These are phyloP conservation scores for Naganishia friedmannii DNA, from an alignment of 768 basidiomycete species.

Conservation along the genomic window DNA sequence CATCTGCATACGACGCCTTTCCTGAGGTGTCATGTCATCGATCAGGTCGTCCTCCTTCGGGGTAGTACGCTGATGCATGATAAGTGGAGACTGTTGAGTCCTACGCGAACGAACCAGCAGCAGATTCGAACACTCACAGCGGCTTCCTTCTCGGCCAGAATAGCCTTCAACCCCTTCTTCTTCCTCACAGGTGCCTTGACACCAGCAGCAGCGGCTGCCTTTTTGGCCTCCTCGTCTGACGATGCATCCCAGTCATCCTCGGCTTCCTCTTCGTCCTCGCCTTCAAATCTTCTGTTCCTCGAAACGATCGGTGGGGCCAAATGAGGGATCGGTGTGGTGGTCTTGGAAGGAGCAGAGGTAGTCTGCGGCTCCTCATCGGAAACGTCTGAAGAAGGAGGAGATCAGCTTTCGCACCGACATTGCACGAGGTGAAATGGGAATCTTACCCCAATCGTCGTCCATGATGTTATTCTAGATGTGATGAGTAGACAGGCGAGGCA, in stretches of 20 bases:
- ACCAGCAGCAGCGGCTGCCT: constrained; percentile 55
- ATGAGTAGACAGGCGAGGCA: too few relatives aligned
- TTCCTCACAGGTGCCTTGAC: constrained; percentile 73
- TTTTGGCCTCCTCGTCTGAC: constrained; percentile 68
- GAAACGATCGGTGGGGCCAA: constrained; percentile 34
- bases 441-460: constrained; percentile 25
- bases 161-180: constrained; percentile 86
- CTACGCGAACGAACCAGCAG: neutral
- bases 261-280: constrained; percentile 79
- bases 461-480: neutral
- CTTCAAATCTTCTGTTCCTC: constrained; percentile 73
- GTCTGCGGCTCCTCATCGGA: constrained; percentile 45
- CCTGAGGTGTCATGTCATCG: constrained; percentile 51
- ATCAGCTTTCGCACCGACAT: neutral
- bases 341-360: constrained; percentile 43
- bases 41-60: constrained; percentile 44
- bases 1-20: constrained; percentile 69
- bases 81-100: constrained; percentile 21
- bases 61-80: constrained; percentile 1
- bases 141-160: constrained; percentile 80
- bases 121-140: constrained; percentile 7
- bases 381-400: constrained; percentile 22
- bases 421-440: neutral
- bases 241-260: constrained; percentile 93
- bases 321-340: constrained; percentile 33